phyloP scores from a whole-genome alignment of 805 yeast genomes.

The Lipomyces japonicus region DNA sequence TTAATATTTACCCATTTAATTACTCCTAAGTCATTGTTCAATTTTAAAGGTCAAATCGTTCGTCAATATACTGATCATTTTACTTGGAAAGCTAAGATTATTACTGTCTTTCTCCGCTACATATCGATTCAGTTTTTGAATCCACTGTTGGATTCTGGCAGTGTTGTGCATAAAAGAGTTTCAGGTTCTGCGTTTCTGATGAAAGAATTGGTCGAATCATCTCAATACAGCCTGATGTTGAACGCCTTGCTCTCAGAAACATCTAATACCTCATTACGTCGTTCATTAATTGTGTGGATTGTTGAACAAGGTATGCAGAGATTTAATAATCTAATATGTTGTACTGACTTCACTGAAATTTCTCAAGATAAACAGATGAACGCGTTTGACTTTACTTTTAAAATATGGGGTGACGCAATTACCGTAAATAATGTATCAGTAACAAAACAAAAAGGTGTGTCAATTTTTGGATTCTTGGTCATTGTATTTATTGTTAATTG shows the following conservation, averaged over 20 bases:
- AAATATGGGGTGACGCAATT: conserved; percentile 17
- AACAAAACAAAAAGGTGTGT: conserved; percentile 16
- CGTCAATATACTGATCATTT: too few species aligned
- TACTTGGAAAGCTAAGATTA: too few species aligned
- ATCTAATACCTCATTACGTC: background rate
- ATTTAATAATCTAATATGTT: too few species aligned
- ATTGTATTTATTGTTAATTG: background rate
- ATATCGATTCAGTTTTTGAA: too few species aligned
- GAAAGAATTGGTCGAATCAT: conserved; percentile 3
- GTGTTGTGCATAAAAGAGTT: background rate
- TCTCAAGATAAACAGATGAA: too few species aligned
- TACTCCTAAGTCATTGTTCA: too few species aligned
- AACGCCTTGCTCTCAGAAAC: conserved; percentile 1
- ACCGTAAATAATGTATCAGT: conserved; percentile 13
- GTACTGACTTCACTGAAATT: too few species aligned
- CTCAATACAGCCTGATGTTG: conserved; percentile 5
- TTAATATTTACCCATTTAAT: too few species aligned
- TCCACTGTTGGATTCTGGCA: too few species aligned
- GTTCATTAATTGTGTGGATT: conserved; percentile 16
- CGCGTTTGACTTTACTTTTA: conserved; percentile 10
- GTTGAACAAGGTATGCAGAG: conserved; percentile 15
- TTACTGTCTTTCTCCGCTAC: too few species aligned
- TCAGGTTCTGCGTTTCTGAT: conserved; percentile 5
- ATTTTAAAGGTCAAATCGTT: too few species aligned
- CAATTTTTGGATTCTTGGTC: background rate